phyloP scores from a whole-genome alignment of 148 eudicot genomes.

The Rhododendron henanense region DNA sequence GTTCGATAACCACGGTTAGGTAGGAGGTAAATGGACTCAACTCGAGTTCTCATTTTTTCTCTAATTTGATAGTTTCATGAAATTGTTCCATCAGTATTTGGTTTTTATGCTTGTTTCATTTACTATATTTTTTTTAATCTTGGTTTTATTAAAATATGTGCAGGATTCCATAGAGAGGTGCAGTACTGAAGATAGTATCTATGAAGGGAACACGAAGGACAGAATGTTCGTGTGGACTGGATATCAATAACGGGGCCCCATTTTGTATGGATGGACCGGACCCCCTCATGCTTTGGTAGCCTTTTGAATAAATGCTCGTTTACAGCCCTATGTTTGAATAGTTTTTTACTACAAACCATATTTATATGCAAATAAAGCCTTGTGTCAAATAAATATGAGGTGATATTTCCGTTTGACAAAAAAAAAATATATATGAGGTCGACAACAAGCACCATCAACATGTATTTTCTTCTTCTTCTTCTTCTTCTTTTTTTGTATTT shows the following conservation, averaged over 20 bases:
- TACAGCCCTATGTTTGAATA: too few relatives aligned
- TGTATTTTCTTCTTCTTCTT: too few relatives aligned
- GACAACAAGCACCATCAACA: too few relatives aligned
- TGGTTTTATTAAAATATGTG: not conserved
- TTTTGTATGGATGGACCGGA: not conserved
- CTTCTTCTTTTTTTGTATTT: too few relatives aligned
- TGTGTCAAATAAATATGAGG: too few relatives aligned
- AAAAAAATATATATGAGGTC: too few relatives aligned
- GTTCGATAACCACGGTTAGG: not conserved
- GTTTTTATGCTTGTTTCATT: not conserved
- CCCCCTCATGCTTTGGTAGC: not conserved
- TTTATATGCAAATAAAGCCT: too few relatives aligned
- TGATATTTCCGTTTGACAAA: too few relatives aligned
- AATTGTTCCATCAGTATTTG: not conserved
- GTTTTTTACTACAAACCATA: too few relatives aligned
- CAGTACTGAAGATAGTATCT: not conserved
- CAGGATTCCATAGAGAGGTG: not conserved
- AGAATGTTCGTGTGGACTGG: not conserved
- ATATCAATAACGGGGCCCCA: not conserved
- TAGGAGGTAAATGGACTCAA: not conserved
- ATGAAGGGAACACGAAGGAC: not conserved
- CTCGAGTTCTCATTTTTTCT: not conserved
- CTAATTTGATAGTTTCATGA: not conserved
- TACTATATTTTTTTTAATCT: not conserved
- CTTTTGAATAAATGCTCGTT: not conserved